Evolutionary conservation across 345 rosid genomes (phyloP).

Genomic region (Rhodamnia argentea): DNA sequence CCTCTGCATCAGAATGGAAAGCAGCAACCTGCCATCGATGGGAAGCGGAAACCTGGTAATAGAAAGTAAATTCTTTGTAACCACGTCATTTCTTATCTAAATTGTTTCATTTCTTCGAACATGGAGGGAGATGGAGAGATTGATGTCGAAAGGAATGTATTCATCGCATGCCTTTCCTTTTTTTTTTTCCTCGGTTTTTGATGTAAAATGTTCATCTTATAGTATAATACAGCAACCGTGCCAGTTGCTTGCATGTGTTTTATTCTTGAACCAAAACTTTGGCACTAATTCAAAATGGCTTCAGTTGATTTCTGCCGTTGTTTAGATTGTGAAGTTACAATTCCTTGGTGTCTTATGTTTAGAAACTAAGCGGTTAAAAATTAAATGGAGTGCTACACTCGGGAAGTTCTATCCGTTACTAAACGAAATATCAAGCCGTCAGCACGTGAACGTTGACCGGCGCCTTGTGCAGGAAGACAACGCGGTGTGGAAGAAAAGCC

Average conservation of each 20-base stretch:
- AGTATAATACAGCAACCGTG: slow-evolving; percentile 35
- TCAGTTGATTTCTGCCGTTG: neutral
- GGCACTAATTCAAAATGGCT: neutral
- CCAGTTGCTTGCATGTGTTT: slow-evolving; percentile 28
- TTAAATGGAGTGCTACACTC: neutral
- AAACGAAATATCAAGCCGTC: neutral
- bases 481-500: neutral
- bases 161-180: slow-evolving; percentile 1
- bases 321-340: neutral
- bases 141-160: neutral
- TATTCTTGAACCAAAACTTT: neutral
- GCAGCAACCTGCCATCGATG: slow-evolving; percentile 39
- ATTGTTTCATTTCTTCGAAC: neutral
- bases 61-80: slow-evolving; percentile 37
- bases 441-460: neutral
- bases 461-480: neutral
- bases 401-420: neutral
- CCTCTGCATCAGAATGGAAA: slow-evolving; percentile 33
- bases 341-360: neutral
- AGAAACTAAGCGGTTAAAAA: neutral
- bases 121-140: slow-evolving; percentile 6
- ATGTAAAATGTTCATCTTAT: slow-evolving; percentile 18
- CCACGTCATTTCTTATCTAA: slow-evolving; percentile 19
- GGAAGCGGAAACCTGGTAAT: slow-evolving; percentile 47
- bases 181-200: neutral